Evolutionary conservation across 176 grass and related monocot genomes (phyloP).

Genomic region (Musa troglodytarum): DNA sequence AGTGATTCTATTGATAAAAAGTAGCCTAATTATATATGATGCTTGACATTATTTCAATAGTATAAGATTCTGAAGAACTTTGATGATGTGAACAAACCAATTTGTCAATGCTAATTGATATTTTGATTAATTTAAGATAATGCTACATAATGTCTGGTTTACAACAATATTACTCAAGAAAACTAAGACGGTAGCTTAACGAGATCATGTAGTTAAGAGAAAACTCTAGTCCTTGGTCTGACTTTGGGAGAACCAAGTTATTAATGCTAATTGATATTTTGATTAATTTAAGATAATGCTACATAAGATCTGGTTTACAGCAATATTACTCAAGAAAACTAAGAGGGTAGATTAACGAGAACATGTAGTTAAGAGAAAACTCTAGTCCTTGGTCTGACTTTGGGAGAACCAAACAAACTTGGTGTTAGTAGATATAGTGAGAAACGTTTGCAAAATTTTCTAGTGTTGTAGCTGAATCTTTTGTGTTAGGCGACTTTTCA

Average conservation of each 20-base stretch:
- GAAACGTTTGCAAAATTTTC: too few species aligned
- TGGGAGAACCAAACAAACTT: not conserved
- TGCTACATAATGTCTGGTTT: not conserved
- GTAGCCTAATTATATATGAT: not conserved
- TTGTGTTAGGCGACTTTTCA: not conserved
- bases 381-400: not conserved
- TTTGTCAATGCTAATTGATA: not conserved
- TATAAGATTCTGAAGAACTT: not conserved
- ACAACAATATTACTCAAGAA: not conserved
- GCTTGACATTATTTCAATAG: not conserved
- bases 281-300: not conserved
- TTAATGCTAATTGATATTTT: not conserved
- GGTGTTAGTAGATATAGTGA: not conserved
- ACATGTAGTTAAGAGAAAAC: not conserved
- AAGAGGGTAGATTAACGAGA: not conserved
- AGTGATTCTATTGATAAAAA: not conserved
- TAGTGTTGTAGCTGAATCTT: not conserved
- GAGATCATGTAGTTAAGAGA: not conserved
- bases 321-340: not conserved
- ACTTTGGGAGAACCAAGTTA: not conserved
- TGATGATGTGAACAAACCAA: not conserved
- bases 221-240: not conserved
- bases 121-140: not conserved
- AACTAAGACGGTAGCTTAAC: not conserved
- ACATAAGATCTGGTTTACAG: not conserved